phyloP scores from a whole-genome alignment of 2,329 filamentous ascomycete genomes.

The Ceratocystis cacaofunesta region DNA sequence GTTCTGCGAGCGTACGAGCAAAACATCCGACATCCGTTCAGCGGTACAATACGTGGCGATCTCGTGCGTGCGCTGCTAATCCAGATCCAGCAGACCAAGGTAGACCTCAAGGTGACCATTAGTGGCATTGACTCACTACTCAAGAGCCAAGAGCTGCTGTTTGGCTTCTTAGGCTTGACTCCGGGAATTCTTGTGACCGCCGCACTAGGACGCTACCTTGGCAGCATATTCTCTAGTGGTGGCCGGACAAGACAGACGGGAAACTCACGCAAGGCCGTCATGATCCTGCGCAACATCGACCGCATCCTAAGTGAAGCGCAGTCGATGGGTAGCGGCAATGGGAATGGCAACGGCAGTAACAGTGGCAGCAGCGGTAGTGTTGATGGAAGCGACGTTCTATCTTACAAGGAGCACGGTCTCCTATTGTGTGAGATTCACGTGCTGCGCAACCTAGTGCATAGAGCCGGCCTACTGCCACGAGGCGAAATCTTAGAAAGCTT shows the following conservation, averaged over 20 bases:
- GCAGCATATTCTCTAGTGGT: slow-evolving; percentile 54
- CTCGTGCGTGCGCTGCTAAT: slow-evolving; percentile 82
- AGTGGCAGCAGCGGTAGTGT: background rate
- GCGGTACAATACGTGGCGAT: slow-evolving; percentile 71
- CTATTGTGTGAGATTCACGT: slow-evolving; percentile 81
- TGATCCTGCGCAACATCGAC: slow-evolving; percentile 76
- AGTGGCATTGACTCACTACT: slow-evolving; percentile 87
- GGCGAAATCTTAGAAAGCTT: slow-evolving; percentile 69
- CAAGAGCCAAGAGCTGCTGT: slow-evolving; percentile 92
- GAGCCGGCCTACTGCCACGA: slow-evolving; percentile 45
- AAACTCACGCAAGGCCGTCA: slow-evolving; percentile 54
- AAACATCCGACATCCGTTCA: slow-evolving; percentile 67
- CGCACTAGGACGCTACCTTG: slow-evolving; percentile 57
- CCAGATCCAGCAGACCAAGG: slow-evolving; percentile 97
- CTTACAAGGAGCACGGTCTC: slow-evolving; percentile 85
- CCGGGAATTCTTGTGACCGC: slow-evolving; percentile 82
- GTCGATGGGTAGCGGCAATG: slow-evolving; percentile 30
- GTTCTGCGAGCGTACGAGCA: slow-evolving; percentile 84
- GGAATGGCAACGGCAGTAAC: background rate
- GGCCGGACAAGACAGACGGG: slow-evolving; percentile 39
- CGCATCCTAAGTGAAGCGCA: slow-evolving; percentile 56
- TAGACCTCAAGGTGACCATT: slow-evolving; percentile 91
- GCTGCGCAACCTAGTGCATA: slow-evolving; percentile 51
- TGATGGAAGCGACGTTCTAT: slow-evolving; percentile 48
- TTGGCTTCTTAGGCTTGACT: slow-evolving; percentile 90